Percentiles rank a stretch among this genome's conserved stretches.
These are phyloP conservation scores for Hypoxylon perforatum DNA, from an alignment of 495 filamentous ascomycete species.

Conservation along the genomic window DNA sequence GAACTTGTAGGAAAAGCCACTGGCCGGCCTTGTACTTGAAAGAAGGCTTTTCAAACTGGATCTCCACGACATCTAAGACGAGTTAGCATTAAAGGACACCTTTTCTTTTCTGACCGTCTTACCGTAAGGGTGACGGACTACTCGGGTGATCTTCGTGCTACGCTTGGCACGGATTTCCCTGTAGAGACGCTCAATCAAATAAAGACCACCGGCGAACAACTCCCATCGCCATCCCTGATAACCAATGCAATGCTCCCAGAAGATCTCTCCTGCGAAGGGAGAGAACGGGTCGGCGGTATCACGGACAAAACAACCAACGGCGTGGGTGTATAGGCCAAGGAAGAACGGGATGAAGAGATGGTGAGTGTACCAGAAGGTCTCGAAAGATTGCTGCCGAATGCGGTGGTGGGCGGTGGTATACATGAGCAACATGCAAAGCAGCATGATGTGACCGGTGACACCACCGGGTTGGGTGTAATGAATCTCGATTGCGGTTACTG, in stretches of 20 bases:
- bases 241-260: slow-evolving; percentile 94
- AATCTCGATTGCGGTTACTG: slow-evolving; percentile 85
- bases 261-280: slow-evolving; percentile 80
- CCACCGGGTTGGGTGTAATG: slow-evolving; percentile 91
- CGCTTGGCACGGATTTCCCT: slow-evolving; percentile 86
- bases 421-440: slow-evolving; percentile 98
- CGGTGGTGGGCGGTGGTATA: slow-evolving; percentile 94
- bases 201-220: slow-evolving; percentile 84
- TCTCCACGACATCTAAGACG: slow-evolving; percentile 87
- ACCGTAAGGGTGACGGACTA: slow-evolving; percentile 98
- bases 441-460: slow-evolving; percentile 97
- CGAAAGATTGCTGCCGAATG: slow-evolving; percentile 96
- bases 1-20: slow-evolving; percentile 96
- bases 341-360: slow-evolving; percentile 97
- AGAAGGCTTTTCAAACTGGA: slow-evolving; percentile 94
- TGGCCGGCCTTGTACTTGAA: slow-evolving; percentile 99
- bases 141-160: slow-evolving; percentile 88
- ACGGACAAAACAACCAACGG: slow-evolving; percentile 94
- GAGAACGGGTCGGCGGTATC: slow-evolving; percentile 76
- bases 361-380: slow-evolving; percentile 99
- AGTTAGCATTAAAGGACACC: slow-evolving; percentile 45
- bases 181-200: slow-evolving; percentile 89
- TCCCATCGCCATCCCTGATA: slow-evolving; percentile 99
- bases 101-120: slow-evolving; percentile 46
- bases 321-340: slow-evolving; percentile 93